Conservation (phyloP, 2,329 filamentous ascomycete species). For the Fusarium devonianum region DNA sequence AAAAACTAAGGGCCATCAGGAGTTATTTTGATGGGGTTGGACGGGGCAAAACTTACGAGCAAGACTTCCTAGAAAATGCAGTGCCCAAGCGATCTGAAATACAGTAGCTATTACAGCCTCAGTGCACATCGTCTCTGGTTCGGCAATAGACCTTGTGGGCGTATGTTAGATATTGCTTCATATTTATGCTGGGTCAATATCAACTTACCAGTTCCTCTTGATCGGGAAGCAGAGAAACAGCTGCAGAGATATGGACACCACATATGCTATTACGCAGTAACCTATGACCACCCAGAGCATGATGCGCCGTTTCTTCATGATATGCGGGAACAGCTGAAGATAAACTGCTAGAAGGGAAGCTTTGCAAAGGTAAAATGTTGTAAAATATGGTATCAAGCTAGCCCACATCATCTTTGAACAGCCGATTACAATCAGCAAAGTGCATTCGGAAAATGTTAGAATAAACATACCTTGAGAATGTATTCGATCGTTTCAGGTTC, state of each 20-base stretch:
- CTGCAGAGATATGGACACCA: constrained; percentile 8
- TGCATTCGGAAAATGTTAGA: neutral
- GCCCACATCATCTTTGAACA: constrained; percentile 17
- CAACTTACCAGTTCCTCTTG: constrained; percentile 23
- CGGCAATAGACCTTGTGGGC: neutral
- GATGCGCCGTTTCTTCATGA: constrained; percentile 25
- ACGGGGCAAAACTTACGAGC: constrained; percentile 1
- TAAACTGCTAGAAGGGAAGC: constrained; percentile 29
- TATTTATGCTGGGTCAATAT: neutral
- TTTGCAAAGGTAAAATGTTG: constrained; percentile 34
- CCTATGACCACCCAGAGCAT: constrained; percentile 6
- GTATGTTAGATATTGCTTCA: neutral
- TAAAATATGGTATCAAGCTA: constrained; percentile 15
- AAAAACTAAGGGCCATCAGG: neutral
- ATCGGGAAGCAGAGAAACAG: constrained; percentile 29
- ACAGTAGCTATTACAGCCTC: neutral
- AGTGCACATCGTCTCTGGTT: constrained; percentile 4
- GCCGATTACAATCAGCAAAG: neutral
- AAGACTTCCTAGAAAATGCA: constrained; percentile 24
- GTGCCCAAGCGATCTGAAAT: constrained; percentile 25
- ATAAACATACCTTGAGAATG: neutral
- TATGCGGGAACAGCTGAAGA: constrained; percentile 28
- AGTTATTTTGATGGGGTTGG: constrained; percentile 1
- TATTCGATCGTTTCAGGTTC: constrained; percentile 5
- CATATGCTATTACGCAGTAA: constrained; percentile 11